phyloP scores from a whole-genome alignment of 2,329 filamentous ascomycete species.

The Nothopassalora personata region DNA sequence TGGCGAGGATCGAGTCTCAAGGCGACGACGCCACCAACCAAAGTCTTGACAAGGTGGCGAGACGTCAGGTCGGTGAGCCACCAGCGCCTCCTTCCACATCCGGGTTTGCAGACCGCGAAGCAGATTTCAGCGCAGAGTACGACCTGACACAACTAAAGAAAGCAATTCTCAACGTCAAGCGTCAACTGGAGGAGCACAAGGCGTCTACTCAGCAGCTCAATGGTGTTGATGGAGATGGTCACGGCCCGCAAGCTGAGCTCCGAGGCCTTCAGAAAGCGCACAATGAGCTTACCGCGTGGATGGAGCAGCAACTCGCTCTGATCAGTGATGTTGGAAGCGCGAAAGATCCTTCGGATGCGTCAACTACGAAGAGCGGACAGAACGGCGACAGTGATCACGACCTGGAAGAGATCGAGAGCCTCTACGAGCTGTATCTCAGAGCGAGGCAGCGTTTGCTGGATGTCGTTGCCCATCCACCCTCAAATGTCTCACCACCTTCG shows the following conservation, averaged over 20 bases:
- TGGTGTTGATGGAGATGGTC: background rate
- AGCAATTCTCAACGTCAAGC: conserved; percentile 24
- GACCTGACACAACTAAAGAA: conserved; percentile 29
- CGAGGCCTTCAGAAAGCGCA: conserved; percentile 27
- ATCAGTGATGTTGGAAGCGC: conserved; percentile 25
- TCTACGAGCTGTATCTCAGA: conserved; percentile 28
- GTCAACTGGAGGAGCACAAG: conserved; percentile 18
- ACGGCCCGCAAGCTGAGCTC: conserved; percentile 18
- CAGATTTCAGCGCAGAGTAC: conserved; percentile 21
- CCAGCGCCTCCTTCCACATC: conserved; percentile 23
- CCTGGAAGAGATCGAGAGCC: conserved; percentile 20
- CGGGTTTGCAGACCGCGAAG: conserved; percentile 17
- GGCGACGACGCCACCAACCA: conserved; percentile 14
- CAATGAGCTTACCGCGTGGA: conserved; percentile 31
- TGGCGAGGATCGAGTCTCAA: conserved; percentile 14
- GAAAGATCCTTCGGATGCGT: background rate
- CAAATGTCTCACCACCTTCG: background rate
- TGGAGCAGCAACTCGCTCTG: conserved; percentile 29
- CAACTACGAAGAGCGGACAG: background rate
- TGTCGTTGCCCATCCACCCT: conserved; percentile 16
- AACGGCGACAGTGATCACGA: conserved; percentile 4
- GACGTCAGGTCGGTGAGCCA: conserved; percentile 25
- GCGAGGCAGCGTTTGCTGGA: conserved; percentile 22
- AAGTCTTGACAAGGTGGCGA: conserved; percentile 25
- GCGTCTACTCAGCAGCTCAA: background rate